Evolutionary conservation across 805 yeast genomes (phyloP).

Genomic region (Starmerella lactis-condensi): DNA sequence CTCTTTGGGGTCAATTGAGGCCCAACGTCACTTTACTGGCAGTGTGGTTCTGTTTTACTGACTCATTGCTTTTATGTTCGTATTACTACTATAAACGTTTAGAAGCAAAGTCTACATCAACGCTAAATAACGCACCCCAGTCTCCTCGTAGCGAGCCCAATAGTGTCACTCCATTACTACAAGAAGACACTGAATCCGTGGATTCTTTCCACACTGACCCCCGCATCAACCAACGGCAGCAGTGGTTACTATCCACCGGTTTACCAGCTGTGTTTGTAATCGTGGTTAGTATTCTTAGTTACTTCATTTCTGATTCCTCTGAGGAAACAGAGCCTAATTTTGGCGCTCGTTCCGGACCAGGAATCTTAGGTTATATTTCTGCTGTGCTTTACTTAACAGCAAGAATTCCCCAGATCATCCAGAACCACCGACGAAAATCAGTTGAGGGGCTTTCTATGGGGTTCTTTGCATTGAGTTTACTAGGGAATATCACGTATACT

Average conservation of each 20-base stretch:
- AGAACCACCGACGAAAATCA: conserved; percentile 58
- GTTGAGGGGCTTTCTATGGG: conserved; percentile 73
- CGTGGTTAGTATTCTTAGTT: conserved; percentile 46
- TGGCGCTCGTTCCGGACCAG: too few relatives aligned
- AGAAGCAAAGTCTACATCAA: not conserved
- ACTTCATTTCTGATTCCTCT: conserved; percentile 26
- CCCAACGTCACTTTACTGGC: conserved; percentile 57
- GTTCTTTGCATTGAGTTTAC: conserved; percentile 52
- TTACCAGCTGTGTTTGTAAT: conserved; percentile 46
- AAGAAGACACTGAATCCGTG: conserved; percentile 3
- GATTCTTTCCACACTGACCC: conserved; percentile 11
- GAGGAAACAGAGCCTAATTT: too few relatives aligned
- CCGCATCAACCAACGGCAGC: conserved; percentile 11
- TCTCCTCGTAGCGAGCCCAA: not conserved
- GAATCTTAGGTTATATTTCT: conserved; percentile 42
- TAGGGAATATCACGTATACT: conserved; percentile 62
- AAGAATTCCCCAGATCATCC: conserved; percentile 68
- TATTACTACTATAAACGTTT: conserved; percentile 34
- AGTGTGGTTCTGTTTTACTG: conserved; percentile 61
- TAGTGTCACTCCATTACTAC: conserved; percentile 22
- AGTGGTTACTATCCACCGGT: conserved; percentile 24
- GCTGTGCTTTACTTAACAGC: conserved; percentile 57
- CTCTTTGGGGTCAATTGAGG: conserved; percentile 49
- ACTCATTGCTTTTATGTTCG: conserved; percentile 36
- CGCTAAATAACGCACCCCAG: not conserved